Percentiles rank a stretch among this genome's conserved stretches.
These are phyloP conservation scores for Beverwykella pulmonaria DNA, from an alignment of 495 filamentous ascomycete genomes.

Conservation along the genomic window DNA sequence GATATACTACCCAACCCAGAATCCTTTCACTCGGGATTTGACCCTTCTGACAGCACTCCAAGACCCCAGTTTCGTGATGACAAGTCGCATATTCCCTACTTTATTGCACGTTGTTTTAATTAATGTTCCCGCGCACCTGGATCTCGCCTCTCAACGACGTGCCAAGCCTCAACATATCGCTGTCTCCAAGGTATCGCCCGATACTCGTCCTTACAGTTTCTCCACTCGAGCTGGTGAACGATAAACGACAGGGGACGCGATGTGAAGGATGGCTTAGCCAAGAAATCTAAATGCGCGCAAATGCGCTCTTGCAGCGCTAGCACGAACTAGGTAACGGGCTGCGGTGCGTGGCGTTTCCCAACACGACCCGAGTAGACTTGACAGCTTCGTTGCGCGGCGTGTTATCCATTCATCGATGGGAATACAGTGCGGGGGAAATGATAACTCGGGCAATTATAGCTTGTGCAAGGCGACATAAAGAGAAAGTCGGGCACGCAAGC, in stretches of 20 bases:
- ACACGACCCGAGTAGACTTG: background rate
- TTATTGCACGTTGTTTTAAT: conserved; percentile 13
- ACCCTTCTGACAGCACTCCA: background rate
- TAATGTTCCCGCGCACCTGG: background rate
- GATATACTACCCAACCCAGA: background rate
- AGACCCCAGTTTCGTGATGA: background rate
- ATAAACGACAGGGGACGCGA: too few relatives aligned
- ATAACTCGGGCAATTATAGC: background rate
- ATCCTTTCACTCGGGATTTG: background rate
- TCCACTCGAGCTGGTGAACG: too few relatives aligned
- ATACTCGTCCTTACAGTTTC: background rate
- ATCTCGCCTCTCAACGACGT: background rate
- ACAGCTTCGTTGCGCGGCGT: background rate
- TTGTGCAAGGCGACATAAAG: background rate
- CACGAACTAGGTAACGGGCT: background rate
- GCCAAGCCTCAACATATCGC: background rate
- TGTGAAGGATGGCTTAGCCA: background rate
- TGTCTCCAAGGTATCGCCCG: background rate
- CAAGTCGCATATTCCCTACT: background rate
- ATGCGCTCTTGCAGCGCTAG: background rate
- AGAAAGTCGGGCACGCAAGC: background rate
- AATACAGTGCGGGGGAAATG: background rate
- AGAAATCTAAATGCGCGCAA: background rate
- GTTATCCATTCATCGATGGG: background rate
- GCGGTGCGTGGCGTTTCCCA: background rate